phyloP scores from a whole-genome alignment of 495 filamentous ascomycete genomes.

The Glonium stellatum region DNA sequence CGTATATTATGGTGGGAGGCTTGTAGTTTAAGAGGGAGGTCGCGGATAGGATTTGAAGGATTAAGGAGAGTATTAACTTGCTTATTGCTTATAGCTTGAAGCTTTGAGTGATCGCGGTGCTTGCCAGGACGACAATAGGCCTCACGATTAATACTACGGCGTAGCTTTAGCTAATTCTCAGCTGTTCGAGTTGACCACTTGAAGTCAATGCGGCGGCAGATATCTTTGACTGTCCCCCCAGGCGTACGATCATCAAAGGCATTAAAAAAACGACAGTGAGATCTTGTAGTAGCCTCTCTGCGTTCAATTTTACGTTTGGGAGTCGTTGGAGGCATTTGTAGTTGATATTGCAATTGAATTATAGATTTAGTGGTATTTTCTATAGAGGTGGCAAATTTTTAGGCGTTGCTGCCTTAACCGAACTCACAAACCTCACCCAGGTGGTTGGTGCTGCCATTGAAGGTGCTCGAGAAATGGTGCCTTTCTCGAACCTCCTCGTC shows the following conservation, averaged over 20 bases:
- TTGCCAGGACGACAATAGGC: neutral
- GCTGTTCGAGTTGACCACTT: neutral
- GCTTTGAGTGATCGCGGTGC: neutral
- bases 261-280: neutral
- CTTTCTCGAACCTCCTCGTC: too few relatives aligned
- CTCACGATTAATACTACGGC: neutral
- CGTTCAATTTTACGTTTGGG: neutral
- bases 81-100: neutral
- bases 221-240: neutral
- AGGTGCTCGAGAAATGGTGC: too few relatives aligned
- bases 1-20: neutral
- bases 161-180: neutral
- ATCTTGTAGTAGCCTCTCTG: neutral
- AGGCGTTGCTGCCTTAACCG: too few relatives aligned
- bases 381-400: too few relatives aligned
- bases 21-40: neutral
- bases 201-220: neutral
- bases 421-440: too few relatives aligned
- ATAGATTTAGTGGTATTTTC: too few relatives aligned
- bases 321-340: neutral
- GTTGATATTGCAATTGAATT: neutral
- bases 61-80: neutral
- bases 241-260: neutral
- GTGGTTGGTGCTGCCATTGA: too few relatives aligned
- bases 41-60: neutral